Conservation (phyloP, 345 rosid species). For the Citrus unshiu region DNA sequence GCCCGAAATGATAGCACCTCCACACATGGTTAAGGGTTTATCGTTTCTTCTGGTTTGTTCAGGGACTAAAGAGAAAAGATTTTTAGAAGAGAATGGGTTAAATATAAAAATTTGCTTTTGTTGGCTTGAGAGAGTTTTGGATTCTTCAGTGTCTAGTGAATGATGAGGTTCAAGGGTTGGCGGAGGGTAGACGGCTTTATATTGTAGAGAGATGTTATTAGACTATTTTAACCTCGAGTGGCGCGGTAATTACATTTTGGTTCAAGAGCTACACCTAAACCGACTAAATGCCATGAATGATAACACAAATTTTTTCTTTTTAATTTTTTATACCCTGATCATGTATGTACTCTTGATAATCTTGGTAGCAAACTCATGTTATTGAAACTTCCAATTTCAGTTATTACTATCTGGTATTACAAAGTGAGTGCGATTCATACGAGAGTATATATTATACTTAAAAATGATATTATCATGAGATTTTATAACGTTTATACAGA, state of each 20-base stretch:
- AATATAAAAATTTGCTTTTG: background rate
- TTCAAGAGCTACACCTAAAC: background rate
- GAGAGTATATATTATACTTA: fast-evolving
- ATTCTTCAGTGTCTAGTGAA: no score
- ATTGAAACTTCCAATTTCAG: no score
- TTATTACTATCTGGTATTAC: no score
- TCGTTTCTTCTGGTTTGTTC: background rate
- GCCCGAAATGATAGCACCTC: slow-evolving; percentile 92
- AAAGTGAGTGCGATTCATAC: fast-evolving
- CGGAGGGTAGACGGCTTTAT: background rate
- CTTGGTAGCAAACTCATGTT: no score
- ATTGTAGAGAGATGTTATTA: background rate
- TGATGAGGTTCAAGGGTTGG: background rate
- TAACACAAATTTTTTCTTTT: no score
- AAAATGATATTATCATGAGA: no score
- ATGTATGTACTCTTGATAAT: no score
- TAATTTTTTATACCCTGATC: no score
- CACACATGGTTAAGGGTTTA: slow-evolving; percentile 67
- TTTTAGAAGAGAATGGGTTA: background rate
- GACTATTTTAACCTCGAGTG: background rate
- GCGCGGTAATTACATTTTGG: background rate
- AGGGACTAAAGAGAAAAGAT: background rate
- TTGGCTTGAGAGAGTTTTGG: background rate
- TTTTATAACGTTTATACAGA: no score
- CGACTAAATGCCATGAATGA: no score